phyloP scores from a whole-genome alignment of 768 basidiomycete genomes.

The Botryobasidium botryosum region DNA sequence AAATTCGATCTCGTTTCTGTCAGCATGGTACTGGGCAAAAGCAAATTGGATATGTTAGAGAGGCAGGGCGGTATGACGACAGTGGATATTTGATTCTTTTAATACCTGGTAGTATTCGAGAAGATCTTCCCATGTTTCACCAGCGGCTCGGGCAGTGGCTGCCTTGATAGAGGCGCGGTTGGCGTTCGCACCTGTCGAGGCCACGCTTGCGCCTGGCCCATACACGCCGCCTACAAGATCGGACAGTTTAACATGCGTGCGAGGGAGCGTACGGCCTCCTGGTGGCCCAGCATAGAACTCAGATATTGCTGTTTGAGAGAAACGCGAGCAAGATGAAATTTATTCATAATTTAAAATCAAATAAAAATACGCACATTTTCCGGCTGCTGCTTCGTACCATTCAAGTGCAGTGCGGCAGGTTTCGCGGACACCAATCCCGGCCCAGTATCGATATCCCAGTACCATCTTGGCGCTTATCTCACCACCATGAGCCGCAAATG shows the following conservation, averaged over 20 bases:
- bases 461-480: conserved; percentile 85
- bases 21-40: conserved; percentile 87
- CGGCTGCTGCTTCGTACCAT: conserved; percentile 85
- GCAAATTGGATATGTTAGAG: too few relatives aligned
- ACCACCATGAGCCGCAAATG: conserved; percentile 80
- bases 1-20: conserved; percentile 76
- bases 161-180: conserved; percentile 68
- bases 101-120: conserved; percentile 79
- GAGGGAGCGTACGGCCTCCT: conserved; percentile 73
- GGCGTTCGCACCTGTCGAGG: conserved; percentile 65
- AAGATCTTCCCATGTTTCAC: conserved; percentile 88
- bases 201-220: conserved; percentile 86
- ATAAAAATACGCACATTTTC: conserved; percentile 39
- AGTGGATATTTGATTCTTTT: too few relatives aligned
- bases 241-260: conserved; percentile 65
- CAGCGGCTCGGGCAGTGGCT: conserved; percentile 62
- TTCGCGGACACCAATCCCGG: conserved; percentile 82
- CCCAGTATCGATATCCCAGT: conserved; percentile 87
- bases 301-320: conserved; percentile 47
- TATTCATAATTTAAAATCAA: not conserved
- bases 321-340: conserved; percentile 5
- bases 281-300: conserved; percentile 75
- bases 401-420: conserved; percentile 66
- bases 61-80: too few relatives aligned
- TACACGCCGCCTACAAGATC: conserved; percentile 88